A percentile compares a stretch with the other conserved stretches of the same genome.
These are phyloP conservation scores for Trypanosoma avium DNA, from an alignment of 208 protist genomes.

Conservation along the genomic window DNA sequence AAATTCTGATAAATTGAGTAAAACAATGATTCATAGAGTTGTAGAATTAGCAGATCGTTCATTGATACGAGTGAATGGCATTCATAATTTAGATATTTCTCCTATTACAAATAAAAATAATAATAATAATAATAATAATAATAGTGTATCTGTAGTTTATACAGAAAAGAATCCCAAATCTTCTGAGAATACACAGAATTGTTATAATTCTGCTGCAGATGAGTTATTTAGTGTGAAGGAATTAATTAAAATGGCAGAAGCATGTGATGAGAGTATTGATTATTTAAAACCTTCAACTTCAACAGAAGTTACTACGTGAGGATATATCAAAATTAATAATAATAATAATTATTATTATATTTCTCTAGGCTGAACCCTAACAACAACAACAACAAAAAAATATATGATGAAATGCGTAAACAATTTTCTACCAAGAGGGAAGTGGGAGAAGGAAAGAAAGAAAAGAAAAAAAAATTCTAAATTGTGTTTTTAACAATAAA, in stretches of 20 bases:
- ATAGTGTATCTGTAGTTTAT: not conserved
- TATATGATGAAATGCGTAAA: no score
- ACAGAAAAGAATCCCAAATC: not conserved
- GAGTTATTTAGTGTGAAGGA: slow-evolving; percentile 12
- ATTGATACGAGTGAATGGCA: not conserved
- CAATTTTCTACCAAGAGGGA: no score
- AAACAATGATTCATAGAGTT: not conserved
- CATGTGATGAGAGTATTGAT: not conserved
- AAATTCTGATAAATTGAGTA: not conserved
- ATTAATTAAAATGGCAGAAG: slow-evolving; percentile 1
- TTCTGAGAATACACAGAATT: not conserved
- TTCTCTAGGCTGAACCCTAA: no score
- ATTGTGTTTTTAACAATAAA: no score
- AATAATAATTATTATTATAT: no score
- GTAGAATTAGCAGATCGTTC: slow-evolving; percentile 8
- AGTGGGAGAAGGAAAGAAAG: no score
- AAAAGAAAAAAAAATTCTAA: no score
- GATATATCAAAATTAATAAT: no score
- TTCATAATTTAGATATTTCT: no score
- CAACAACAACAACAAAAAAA: no score
- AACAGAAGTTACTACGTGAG: slow-evolving; percentile 18
- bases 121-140: not conserved
- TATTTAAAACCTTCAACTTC: slow-evolving; percentile 11
- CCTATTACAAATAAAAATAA: not conserved
- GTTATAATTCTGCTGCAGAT: slow-evolving; percentile 13